These are phyloP conservation scores for Prunus armeniaca DNA, from an alignment of 306 rosid species.

Conservation along the genomic window DNA sequence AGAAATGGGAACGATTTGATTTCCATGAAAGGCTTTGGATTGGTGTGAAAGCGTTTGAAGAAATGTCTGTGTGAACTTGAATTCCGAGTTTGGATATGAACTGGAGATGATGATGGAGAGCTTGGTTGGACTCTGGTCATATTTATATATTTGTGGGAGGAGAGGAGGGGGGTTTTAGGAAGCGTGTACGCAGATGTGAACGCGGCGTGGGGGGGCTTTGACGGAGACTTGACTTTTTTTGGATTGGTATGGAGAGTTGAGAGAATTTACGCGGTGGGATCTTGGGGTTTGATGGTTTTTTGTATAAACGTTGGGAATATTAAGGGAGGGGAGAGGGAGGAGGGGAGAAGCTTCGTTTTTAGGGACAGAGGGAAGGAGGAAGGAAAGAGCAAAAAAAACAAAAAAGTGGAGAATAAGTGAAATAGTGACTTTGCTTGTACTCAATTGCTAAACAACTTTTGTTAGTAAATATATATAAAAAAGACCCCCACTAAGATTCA, in stretches of 20 bases:
- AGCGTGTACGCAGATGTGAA: slow-evolving; percentile 63
- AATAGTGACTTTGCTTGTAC: not conserved
- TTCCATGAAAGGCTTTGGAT: slow-evolving; percentile 40
- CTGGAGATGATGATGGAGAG: not conserved
- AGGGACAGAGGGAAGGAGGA: not conserved
- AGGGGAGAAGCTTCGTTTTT: slow-evolving; percentile 23
- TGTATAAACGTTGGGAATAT: slow-evolving; percentile 4
- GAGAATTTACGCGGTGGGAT: slow-evolving; percentile 38
- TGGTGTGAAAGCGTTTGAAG: slow-evolving; percentile 28
- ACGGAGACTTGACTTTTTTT: slow-evolving; percentile 49
- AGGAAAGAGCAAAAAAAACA: not conserved
- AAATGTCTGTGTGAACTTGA: slow-evolving; percentile 42
- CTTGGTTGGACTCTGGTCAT: not conserved
- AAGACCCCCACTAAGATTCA: not conserved
- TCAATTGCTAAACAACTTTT: not conserved
- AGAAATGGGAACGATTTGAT: slow-evolving; percentile 36
- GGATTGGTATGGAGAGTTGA: not conserved
- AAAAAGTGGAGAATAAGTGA: not conserved
- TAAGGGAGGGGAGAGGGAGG: not conserved
- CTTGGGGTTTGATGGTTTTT: not conserved
- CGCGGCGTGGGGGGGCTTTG: slow-evolving; percentile 36
- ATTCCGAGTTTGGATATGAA: not conserved
- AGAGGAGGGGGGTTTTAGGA: not conserved
- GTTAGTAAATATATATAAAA: not conserved
- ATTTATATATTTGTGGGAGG: slow-evolving; percentile 1